Percentiles rank a stretch among this genome's conserved stretches.
Evolutionary conservation across 495 filamentous ascomycete genomes (phyloP).

Genomic region (Penicillium cinerascens): DNA sequence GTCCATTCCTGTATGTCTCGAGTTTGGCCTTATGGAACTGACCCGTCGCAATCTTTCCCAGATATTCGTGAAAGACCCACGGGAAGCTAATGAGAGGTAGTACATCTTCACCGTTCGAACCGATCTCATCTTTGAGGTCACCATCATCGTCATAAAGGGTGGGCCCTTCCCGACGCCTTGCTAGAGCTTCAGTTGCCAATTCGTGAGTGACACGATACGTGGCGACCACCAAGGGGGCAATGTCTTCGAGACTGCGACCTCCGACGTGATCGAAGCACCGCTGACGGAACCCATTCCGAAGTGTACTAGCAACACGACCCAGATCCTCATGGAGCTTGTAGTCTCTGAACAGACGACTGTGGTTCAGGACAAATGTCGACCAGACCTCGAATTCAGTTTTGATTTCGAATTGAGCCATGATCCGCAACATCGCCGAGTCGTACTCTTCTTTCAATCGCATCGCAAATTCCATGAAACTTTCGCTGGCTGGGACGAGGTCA

Average conservation of each 20-base stretch:
- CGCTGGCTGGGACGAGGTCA: conserved; percentile 49
- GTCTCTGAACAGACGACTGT: conserved; percentile 60
- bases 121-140: neutral
- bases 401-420: conserved; percentile 86
- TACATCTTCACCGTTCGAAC: neutral
- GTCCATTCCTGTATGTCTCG: neutral
- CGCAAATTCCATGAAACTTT: conserved; percentile 54
- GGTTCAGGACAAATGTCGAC: conserved; percentile 76
- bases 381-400: conserved; percentile 88
- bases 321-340: conserved; percentile 88
- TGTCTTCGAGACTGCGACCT: conserved; percentile 49
- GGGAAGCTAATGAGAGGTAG: conserved; percentile 89
- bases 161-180: neutral
- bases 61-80: conserved; percentile 75
- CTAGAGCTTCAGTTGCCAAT: conserved; percentile 57
- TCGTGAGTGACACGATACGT: conserved; percentile 82
- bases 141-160: neutral
- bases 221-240: conserved; percentile 74
- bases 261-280: conserved; percentile 62
- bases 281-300: conserved; percentile 65
- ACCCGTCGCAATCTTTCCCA: conserved; percentile 66
- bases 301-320: conserved; percentile 54
- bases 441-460: conserved; percentile 70
- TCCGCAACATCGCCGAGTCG: conserved; percentile 68
- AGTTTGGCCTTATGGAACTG: conserved; percentile 16